A percentile compares a stretch with the other conserved stretches of the same genome.
Conservation (phyloP, 2,329 filamentous ascomycete genomes). For the Graphium sp. region DNA sequence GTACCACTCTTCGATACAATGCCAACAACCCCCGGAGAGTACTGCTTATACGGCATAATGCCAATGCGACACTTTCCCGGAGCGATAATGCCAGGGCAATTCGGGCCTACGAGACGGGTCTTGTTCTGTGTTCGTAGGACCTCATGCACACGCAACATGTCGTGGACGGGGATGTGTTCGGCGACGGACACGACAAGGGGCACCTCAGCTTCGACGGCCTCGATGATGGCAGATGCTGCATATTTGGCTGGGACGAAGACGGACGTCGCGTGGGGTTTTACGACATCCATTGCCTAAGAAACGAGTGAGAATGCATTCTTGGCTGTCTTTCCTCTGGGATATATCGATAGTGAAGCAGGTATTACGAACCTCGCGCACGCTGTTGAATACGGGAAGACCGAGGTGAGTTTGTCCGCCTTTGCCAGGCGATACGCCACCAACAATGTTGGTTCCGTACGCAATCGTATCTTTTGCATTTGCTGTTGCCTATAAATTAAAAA, state of each 20-base stretch:
- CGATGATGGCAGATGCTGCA: slow-evolving; percentile 51
- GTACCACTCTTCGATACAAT: slow-evolving; percentile 72
- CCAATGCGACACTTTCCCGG: slow-evolving; percentile 43
- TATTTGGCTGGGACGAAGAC: slow-evolving; percentile 56
- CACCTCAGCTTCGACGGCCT: slow-evolving; percentile 63
- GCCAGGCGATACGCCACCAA: slow-evolving; percentile 19
- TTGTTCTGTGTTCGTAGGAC: slow-evolving; percentile 55
- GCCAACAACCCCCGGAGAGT: slow-evolving; percentile 44
- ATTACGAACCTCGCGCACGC: too few species aligned
- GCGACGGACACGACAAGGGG: slow-evolving; percentile 65
- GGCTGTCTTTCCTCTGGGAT: too few species aligned
- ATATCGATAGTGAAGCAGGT: too few species aligned
- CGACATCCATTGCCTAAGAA: slow-evolving; percentile 15
- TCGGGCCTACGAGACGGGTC: slow-evolving; percentile 62
- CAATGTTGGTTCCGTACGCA: slow-evolving; percentile 18
- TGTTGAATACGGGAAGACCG: slow-evolving; percentile 16
- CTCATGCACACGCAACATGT: slow-evolving; percentile 54
- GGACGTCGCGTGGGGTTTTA: slow-evolving; percentile 46
- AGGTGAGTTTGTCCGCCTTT: slow-evolving; percentile 17
- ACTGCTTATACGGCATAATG: slow-evolving; percentile 23
- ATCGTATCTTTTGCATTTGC: slow-evolving; percentile 19
- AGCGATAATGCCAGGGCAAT: slow-evolving; percentile 66
- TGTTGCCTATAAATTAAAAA: slow-evolving; percentile 15
- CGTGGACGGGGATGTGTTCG: slow-evolving; percentile 64
- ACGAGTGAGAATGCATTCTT: too few species aligned